phyloP scores from a whole-genome alignment of 2,329 filamentous ascomycete genomes.

The Aulographum hederae region DNA sequence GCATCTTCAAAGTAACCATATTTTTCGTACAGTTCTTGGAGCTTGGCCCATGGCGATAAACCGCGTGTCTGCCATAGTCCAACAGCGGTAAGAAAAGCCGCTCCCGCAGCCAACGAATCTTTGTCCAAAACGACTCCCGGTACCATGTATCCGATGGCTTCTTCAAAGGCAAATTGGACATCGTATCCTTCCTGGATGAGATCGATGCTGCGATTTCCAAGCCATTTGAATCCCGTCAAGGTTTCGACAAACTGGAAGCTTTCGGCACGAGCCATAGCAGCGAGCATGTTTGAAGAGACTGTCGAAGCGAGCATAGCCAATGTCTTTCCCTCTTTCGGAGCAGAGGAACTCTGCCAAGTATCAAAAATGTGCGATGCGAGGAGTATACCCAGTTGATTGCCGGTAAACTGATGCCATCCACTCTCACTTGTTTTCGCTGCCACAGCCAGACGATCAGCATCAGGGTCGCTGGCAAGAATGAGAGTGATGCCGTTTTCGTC shows the following conservation, averaged over 20 bases:
- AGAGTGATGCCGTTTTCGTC: conserved; percentile 28
- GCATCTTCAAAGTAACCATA: conserved; percentile 44
- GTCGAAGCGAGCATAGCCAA: conserved; percentile 41
- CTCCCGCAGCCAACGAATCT: conserved; percentile 42
- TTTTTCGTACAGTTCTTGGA: conserved; percentile 36
- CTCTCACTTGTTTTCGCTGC: conserved; percentile 37
- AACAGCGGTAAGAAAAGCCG: conserved; percentile 38
- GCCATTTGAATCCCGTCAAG: conserved; percentile 50
- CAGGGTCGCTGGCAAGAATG: conserved; percentile 45
- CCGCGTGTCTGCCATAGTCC: conserved; percentile 32
- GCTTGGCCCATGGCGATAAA: conserved; percentile 35
- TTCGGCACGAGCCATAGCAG: conserved; percentile 33
- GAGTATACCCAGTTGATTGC: conserved; percentile 45
- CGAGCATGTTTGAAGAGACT: conserved; percentile 45
- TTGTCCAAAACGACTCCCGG: conserved; percentile 44
- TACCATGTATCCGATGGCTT: conserved; percentile 51
- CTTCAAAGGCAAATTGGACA: conserved; percentile 42
- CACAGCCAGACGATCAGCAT: conserved; percentile 44
- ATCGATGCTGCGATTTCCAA: conserved; percentile 40
- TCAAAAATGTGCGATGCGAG: conserved; percentile 39
- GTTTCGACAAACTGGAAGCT: conserved; percentile 42
- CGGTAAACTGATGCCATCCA: conserved; percentile 41
- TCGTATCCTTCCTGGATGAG: conserved; percentile 30
- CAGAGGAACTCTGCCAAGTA: conserved; percentile 16
- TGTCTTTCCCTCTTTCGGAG: conserved; percentile 18